Conservation (phyloP, 177 flowering plant species). For the Vitis hybrid region DNA sequence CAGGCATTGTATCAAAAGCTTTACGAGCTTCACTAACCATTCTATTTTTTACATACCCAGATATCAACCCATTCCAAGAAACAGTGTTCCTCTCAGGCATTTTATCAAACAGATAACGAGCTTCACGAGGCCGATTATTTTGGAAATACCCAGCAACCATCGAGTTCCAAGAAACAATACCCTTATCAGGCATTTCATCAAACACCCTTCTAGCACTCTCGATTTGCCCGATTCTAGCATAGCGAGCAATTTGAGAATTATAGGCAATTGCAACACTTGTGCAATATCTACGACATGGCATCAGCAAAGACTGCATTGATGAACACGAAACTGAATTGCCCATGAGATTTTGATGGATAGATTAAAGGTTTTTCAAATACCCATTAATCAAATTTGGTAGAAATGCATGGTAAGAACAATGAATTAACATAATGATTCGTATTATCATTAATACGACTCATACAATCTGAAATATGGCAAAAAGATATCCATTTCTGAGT, state of each 20-base stretch:
- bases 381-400: too few relatives aligned
- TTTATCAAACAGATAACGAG: conserved; percentile 26
- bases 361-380: background rate
- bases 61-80: conserved; percentile 50
- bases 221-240: conserved; percentile 39
- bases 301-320: conserved; percentile 10
- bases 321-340: too few relatives aligned
- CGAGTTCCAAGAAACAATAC: conserved; percentile 45
- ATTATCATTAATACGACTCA: too few relatives aligned
- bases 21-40: conserved; percentile 43
- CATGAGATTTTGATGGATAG: background rate
- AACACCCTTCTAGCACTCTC: conserved; percentile 44
- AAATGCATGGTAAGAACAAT: too few relatives aligned
- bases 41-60: conserved; percentile 47
- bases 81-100: conserved; percentile 41
- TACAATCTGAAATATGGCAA: too few relatives aligned
- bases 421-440: too few relatives aligned
- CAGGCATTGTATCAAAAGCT: conserved; percentile 47
- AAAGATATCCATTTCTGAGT: too few relatives aligned
- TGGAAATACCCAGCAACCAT: conserved; percentile 44
- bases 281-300: conserved; percentile 21
- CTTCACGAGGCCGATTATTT: conserved; percentile 25
- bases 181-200: conserved; percentile 30
- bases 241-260: conserved; percentile 29
- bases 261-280: conserved; percentile 12